Evolutionary conservation across 352 stramenopile genomes (phyloP).

Genomic region (Phytophthora citrophthora): DNA sequence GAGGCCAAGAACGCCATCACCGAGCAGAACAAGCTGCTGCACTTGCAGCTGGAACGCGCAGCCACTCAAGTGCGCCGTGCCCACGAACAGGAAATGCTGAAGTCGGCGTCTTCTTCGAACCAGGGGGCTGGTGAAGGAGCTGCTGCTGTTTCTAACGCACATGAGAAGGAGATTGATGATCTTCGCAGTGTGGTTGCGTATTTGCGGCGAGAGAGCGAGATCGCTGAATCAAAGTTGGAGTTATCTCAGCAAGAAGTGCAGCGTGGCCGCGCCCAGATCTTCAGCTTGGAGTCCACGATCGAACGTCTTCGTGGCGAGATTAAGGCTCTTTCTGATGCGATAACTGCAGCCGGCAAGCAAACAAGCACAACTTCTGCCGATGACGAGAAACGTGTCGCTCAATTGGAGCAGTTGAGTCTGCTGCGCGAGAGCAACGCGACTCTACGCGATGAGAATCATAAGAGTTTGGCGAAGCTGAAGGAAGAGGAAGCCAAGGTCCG

Average conservation of each 20-base stretch:
- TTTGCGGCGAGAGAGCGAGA: slow-evolving; percentile 73
- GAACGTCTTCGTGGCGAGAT: slow-evolving; percentile 67
- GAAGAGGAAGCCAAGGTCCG: slow-evolving; percentile 57
- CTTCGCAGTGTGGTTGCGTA: slow-evolving; percentile 76
- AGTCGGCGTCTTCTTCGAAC: slow-evolving; percentile 23
- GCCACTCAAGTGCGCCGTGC: slow-evolving; percentile 60
- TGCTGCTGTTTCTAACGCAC: slow-evolving; percentile 11
- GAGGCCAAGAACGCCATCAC: slow-evolving; percentile 54
- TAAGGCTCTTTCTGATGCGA: slow-evolving; percentile 44
- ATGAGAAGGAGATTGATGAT: slow-evolving; percentile 76
- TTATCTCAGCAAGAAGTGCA: slow-evolving; percentile 74
- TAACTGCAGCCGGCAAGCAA: slow-evolving; percentile 18
- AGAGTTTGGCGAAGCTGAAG: slow-evolving; percentile 58
- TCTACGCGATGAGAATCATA: slow-evolving; percentile 74
- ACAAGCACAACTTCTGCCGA: slow-evolving; percentile 16
- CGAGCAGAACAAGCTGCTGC: slow-evolving; percentile 79
- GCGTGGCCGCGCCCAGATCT: slow-evolving; percentile 57
- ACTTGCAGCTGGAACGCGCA: slow-evolving; percentile 73
- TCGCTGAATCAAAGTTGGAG: slow-evolving; percentile 71
- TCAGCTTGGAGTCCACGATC: slow-evolving; percentile 64
- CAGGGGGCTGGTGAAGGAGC: slow-evolving; percentile 36
- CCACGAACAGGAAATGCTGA: slow-evolving; percentile 63
- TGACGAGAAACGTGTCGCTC: slow-evolving; percentile 59
- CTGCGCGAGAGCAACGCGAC: slow-evolving; percentile 83
- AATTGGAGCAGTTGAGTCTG: slow-evolving; percentile 78